Percentiles rank a stretch among this genome's conserved stretches.
phyloP scores from a whole-genome alignment of 2,329 filamentous ascomycete species.

The Cladosporium sp. region DNA sequence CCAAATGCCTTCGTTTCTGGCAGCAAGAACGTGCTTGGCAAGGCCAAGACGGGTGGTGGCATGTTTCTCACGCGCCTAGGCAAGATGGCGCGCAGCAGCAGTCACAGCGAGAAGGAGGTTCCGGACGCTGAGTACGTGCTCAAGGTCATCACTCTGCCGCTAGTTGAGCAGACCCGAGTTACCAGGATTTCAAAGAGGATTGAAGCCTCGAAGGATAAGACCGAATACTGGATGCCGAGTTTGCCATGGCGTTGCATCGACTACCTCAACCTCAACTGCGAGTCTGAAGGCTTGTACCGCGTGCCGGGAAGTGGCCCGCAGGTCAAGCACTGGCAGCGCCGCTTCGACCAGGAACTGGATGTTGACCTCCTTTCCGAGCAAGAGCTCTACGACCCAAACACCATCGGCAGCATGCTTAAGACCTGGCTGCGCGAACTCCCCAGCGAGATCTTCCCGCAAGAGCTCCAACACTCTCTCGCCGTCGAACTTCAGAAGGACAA shows the following conservation, averaged over 20 bases:
- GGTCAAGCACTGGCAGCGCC: conserved; percentile 89
- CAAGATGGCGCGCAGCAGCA: conserved; percentile 49
- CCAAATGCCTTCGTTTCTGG: conserved; percentile 22
- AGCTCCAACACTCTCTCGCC: conserved; percentile 73
- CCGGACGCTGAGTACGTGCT: conserved; percentile 79
- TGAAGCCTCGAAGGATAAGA: conserved; percentile 87
- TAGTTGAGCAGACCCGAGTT: conserved; percentile 83
- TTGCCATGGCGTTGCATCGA: conserved; percentile 95
- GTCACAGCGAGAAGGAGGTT: conserved; percentile 58
- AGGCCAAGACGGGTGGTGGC: conserved; percentile 22
- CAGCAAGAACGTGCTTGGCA: conserved; percentile 26
- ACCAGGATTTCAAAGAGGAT: conserved; percentile 88
- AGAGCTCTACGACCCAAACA: conserved; percentile 93
- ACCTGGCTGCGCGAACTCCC: conserved; percentile 94
- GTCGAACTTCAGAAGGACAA: conserved; percentile 79
- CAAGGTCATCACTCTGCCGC: conserved; percentile 78
- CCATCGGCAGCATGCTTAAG: conserved; percentile 93
- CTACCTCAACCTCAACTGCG: conserved; percentile 91
- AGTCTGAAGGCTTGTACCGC: conserved; percentile 89
- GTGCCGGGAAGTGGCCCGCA: conserved; percentile 87
- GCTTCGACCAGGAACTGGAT: conserved; percentile 73
- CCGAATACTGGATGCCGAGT: conserved; percentile 97
- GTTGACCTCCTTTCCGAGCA: conserved; percentile 85
- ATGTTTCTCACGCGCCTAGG: conserved; percentile 23
- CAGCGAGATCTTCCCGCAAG: conserved; percentile 87